Conservation (phyloP, 2,329 filamentous ascomycete species). For the Biscogniauxia mediterranea region DNA sequence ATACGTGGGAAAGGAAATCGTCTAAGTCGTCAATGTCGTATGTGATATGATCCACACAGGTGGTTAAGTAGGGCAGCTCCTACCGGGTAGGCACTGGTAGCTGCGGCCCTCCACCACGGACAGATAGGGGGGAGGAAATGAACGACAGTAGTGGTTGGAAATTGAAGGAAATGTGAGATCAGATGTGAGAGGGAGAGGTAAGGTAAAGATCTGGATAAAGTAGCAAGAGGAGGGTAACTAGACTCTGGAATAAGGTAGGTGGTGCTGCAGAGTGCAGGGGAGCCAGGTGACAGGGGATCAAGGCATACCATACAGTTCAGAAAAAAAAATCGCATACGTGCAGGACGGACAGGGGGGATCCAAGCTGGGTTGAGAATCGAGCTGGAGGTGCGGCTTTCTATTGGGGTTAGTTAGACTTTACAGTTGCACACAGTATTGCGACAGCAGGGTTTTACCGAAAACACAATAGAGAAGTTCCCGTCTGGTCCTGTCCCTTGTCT, state of each 20-base stretch:
- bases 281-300: slow-evolving; percentile 10
- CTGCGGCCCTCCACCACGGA: slow-evolving; percentile 25
- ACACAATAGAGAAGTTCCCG: neutral
- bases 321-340: slow-evolving; percentile 12
- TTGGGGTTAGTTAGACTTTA: slow-evolving; percentile 9
- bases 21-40: slow-evolving; percentile 16
- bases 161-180: slow-evolving; percentile 21
- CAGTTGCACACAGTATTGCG: slow-evolving; percentile 19
- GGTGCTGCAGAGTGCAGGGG: slow-evolving; percentile 23
- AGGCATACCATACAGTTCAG: slow-evolving; percentile 13
- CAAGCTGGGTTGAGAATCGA: slow-evolving; percentile 8
- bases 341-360: neutral
- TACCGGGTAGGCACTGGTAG: slow-evolving; percentile 24
- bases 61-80: slow-evolving; percentile 20
- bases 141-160: slow-evolving; percentile 23
- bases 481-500: slow-evolving; percentile 1
- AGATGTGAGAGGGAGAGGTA: slow-evolving; percentile 5
- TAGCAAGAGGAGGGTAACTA: slow-evolving; percentile 4
- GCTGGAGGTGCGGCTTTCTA: slow-evolving; percentile 5
- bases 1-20: slow-evolving; percentile 21
- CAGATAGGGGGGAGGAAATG: slow-evolving; percentile 24
- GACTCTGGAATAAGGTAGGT: slow-evolving; percentile 21
- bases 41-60: slow-evolving; percentile 11
- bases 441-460: slow-evolving; percentile 1
- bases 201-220: slow-evolving; percentile 10